These are phyloP conservation scores for Plasmodium falciparum DNA, from an alignment of 169 alveolate species.

Conservation along the genomic window DNA sequence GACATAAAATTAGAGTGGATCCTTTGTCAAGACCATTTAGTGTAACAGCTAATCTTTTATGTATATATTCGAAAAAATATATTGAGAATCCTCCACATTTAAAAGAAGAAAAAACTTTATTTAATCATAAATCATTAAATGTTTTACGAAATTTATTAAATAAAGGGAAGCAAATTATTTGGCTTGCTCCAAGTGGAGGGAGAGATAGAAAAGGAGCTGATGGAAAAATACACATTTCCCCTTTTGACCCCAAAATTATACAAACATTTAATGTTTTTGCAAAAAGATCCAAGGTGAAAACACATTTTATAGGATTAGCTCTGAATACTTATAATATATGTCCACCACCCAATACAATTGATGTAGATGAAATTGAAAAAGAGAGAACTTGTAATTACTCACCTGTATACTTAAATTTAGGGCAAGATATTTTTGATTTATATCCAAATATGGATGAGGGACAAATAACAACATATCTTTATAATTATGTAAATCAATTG, in stretches of 20 bases:
- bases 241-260: conserved; percentile 73
- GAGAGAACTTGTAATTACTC: conserved; percentile 62
- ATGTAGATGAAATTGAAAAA: conserved; percentile 77
- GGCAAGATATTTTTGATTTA: conserved; percentile 67
- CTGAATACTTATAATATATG: conserved; percentile 71
- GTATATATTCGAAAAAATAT: conserved; percentile 73
- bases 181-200: conserved; percentile 78
- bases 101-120: conserved; percentile 68
- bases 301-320: conserved; percentile 75
- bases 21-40: conserved; percentile 75
- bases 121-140: conserved; percentile 66
- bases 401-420: conserved; percentile 47
- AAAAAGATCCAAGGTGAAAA: conserved; percentile 67
- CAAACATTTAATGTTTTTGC: conserved; percentile 70
- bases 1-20: conserved; percentile 75
- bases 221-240: conserved; percentile 42
- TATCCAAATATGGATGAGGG: conserved; percentile 51
- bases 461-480: conserved; percentile 25
- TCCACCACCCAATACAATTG: conserved; percentile 73
- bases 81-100: conserved; percentile 74
- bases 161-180: conserved; percentile 66
- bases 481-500: conserved; percentile 50
- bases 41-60: conserved; percentile 63
- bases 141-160: conserved; percentile 55
- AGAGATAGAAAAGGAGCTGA: conserved; percentile 63